Evolutionary conservation across 164 flowering plant genomes (phyloP).

Genomic region (Stephania cephalantha): DNA sequence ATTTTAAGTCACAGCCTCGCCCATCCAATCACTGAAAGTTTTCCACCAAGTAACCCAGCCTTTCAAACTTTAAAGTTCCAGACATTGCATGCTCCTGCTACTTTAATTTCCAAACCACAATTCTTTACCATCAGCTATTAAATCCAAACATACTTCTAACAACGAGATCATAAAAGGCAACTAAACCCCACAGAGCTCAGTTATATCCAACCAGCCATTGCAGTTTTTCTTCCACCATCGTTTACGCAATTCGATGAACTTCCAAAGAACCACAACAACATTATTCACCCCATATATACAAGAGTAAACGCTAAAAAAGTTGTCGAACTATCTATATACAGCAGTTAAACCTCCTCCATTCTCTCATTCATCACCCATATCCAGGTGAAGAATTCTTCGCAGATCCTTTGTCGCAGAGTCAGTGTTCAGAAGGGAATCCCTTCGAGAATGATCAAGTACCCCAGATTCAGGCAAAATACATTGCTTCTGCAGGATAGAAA

Average conservation of each 20-base stretch:
- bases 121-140: neutral
- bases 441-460: slow-evolving; percentile 25
- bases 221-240: slow-evolving; percentile 13
- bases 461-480: slow-evolving; percentile 72
- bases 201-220: slow-evolving; percentile 2
- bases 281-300: slow-evolving; percentile 48
- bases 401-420: slow-evolving; percentile 79
- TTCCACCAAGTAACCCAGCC: neutral
- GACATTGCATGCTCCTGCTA: neutral
- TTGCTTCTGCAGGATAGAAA: slow-evolving; percentile 54
- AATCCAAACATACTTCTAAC: neutral
- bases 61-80: neutral
- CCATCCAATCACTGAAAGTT: neutral
- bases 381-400: slow-evolving; percentile 89
- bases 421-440: slow-evolving; percentile 29
- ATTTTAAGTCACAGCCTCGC: neutral
- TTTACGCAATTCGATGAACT: slow-evolving; percentile 16
- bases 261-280: slow-evolving; percentile 7
- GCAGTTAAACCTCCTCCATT: slow-evolving; percentile 15
- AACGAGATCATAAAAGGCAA: neutral
- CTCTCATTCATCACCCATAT: slow-evolving; percentile 44
- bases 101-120: neutral
- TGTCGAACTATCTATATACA: slow-evolving; percentile 38
- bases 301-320: slow-evolving; percentile 22
- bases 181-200: neutral